Evolutionary conservation across 23 red algal species (phyloP), one percentile per base, ranked within the genome.

Genomic region (Rhodosorus marinus): DNA sequence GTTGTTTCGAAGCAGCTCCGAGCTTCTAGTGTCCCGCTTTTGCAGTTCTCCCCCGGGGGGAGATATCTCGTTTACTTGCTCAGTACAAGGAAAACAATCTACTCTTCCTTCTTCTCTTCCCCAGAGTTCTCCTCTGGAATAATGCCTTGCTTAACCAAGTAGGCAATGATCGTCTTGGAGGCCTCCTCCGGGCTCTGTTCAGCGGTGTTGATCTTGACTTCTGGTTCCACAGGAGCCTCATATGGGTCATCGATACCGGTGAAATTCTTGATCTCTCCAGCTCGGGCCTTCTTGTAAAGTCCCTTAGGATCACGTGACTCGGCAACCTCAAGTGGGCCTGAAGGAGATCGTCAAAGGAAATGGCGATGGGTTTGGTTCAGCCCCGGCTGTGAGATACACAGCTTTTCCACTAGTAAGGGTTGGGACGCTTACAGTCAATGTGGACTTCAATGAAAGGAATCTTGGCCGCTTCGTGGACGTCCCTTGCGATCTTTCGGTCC

Each of bases 271-370:
- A 98, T 98, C 35, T 73, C 55, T 0, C 90, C 90, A 35, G 40
- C 72, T 29, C 90, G 66, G 1, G 90, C 90, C 78, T 98, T 98
- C 55, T 80, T 83, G 71, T 98, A 98, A 23, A 98, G 72, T 17
- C 90, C 90, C 70, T 98, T 98, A 20, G 90, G 90, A 33, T 98
- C 90, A 51, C 90, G 76, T 40, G 74, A 15, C 70, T 98, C 90
- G 1, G 79, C 80, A 19, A 98, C 77, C 11, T 51, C 67, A 17
- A 98, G 69, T 1, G 90, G 90, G 50, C n/a, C n/a, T n/a, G n/a
- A n/a, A n/a, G n/a, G n/a, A n/a, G n/a, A n/a, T 33, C 51, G 33
- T 43, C 14, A n/a, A n/a, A 43, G 14, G 14, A 43, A 43, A 14
- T 43, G 38, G 38, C 38, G 14, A 43, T 43, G 14, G 5, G 4